Base-by-base conservation (phyloP, 177 flowering plant species). In the Vitis hybrid region DNA sequence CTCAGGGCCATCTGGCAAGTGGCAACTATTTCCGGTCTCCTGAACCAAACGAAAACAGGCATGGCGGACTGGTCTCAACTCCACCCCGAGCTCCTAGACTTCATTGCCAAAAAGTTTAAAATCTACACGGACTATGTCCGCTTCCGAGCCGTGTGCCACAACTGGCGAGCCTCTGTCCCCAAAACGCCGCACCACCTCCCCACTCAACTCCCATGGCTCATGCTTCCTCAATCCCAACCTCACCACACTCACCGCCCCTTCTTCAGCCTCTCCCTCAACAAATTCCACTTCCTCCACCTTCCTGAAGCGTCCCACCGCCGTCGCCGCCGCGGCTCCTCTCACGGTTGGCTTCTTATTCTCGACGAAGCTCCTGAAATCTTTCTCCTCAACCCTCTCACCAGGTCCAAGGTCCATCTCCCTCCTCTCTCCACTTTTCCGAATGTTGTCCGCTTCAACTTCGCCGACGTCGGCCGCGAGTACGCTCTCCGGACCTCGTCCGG, bases 271-370 rank as follows among this genome's bases (percentile, higher is more conserved):
- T 68, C 82, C 56, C 69, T 70, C 61, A 45, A 75, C 76, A 83
- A 80, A 60, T 3, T 76, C 77, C 82, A 77, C 70, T 34, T 67
- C 68, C 75, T 89, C 62, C 13, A 66, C 64, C 74, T 82, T 49
- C 87, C 87, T 0, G 85, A 81, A 58, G 62, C 76, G 26, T 75
- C 83, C 15, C 64, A 26, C 49, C 30, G 67, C 57, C 76, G 72
- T 58, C 84, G 89, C 71, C 76, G 74, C 58, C 74, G 85, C 75
- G 94, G 92, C 48, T 88, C 92, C 7, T 88, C 94, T 30, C 85
- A 81, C 58, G 88, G 91, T 3, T 89, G 83, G 85, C 81, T 89
- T 13, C 69, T 74, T 2, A 18, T 86, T 45, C 73, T 83, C 76
- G 86, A 81, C 21, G 84, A 81, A 15, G 26, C 80, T 3, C 90